Evolutionary conservation across 768 basidiomycete species (phyloP), one percentile per base, ranked within the genome.

Genomic region (Naganishia friedmannii): DNA sequence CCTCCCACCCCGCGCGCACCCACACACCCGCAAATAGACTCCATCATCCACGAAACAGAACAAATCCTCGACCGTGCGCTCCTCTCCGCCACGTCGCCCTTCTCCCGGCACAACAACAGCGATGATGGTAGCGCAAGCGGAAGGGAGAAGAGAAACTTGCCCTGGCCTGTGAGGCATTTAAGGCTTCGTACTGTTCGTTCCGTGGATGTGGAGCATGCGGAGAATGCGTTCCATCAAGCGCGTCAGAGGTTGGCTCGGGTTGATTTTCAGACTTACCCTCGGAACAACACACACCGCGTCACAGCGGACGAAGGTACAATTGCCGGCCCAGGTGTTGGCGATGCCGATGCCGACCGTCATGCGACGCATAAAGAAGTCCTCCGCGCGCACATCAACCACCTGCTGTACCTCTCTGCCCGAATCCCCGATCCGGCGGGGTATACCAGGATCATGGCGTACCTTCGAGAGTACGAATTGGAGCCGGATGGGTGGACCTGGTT

Each of bases 331-430:
- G n/a, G n/a, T n/a, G n/a, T n/a, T n/a, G n/a, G n/a, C n/a, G n/a
- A n/a, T n/a, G n/a, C 34, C 6, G 34, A 42, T 13, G 42, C 15
- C 15, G 42, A 42, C 42, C 7, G 15, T 12, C 34, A 45, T 32
- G 2, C 60, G 83, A 74, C 87, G 90, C 19, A 90, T 85, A 55
- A 89, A 82, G 78, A 83, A 87, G 70, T 88, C 87, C 45, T 89
- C 82, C 88, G 89, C 88, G 32, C 68, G 28, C 67, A 72, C 57
- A 51, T 75, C 39, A 74, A 75, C 57, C 74, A 76, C 45, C 26
- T 76, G 55, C 69, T 78, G 21, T 78, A 78, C 53, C 70, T 78
- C 23, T 67, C 68, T n/a, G 73, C 77, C 5, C 45, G 72, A 21
- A 68, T 70, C 2, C 66, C 66, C 1, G 66, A 68, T 17, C 3